Base-by-base conservation (phyloP, 2,329 filamentous ascomycete genomes). In the Fusarium longipes region DNA sequence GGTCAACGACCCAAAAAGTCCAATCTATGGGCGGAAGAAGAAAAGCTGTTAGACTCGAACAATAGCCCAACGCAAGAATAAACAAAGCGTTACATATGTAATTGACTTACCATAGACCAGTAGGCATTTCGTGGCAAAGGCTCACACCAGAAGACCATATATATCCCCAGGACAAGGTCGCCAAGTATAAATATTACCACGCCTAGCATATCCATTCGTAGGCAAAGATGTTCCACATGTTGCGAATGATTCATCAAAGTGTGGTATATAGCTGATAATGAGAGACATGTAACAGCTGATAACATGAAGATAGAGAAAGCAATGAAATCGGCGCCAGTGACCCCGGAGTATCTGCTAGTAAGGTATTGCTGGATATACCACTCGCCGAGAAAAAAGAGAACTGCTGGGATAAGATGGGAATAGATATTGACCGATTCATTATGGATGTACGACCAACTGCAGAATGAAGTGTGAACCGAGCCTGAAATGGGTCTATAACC, bases 391-490 rank as follows among this genome's bases (percentile, higher is more conserved):
- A 52, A 27, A 29, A 20, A 52, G 1, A 43, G 17, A 20, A 33
- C 11, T 3, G 38, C 20, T 3, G 49, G 38, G 17, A 52, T 25
- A 2, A 52, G 49, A 25, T 52, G 49, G 7, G 49, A 42, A 24
- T 42, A 52, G 20, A 52, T 52, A n/a, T 52, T 52, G 20, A 52
- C 17, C 4, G 38, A 42, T 18, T 52, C 49, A 4, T 42, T 52
- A 5, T 52, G 49, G 1, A 52, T 18, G 6, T 52, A 52, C 8
- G 11, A 52, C 20, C 8, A 27, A 9, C 49, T 52, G 17, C 11
- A 27, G 11, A 43, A 22, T 3, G 49, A 52, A 42, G 38, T 6
- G 2, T 10, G 38, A 27, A 33, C 17, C 4, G 49, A 52, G 35
- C 29, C 29, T 20, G 49, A 43, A 11, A 52, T 33, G 12, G 12